Percentiles rank a stretch among this genome's conserved stretches.
Evolutionary conservation across 345 rosid species (phyloP).

Genomic region (Salix koriyanagi): DNA sequence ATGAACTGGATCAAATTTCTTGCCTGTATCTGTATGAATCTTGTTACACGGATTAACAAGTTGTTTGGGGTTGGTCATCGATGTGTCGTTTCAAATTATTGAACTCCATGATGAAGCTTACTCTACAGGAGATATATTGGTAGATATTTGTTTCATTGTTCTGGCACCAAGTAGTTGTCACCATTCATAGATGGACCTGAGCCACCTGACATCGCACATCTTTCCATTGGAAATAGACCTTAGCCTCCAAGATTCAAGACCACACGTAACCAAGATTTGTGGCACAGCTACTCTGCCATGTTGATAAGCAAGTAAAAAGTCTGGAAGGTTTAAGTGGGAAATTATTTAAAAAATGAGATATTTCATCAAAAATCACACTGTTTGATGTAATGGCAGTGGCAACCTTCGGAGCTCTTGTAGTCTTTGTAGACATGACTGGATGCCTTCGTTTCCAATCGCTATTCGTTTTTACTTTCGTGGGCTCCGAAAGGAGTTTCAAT

Average conservation of each 20-base stretch:
- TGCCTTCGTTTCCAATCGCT: not conserved
- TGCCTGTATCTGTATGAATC: not conserved
- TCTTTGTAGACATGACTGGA: too few relatives aligned
- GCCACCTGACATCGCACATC: not conserved
- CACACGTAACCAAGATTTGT: not conserved
- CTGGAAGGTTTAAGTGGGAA: not conserved
- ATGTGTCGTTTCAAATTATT: not conserved
- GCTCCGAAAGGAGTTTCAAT: too few relatives aligned
- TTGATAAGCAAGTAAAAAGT: not conserved
- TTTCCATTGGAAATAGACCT: not conserved
- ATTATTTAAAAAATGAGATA: not conserved
- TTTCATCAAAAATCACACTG: not conserved
- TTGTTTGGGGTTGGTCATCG: not conserved
- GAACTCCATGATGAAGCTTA: not conserved
- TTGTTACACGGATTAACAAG: not conserved
- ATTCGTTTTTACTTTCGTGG: too few relatives aligned
- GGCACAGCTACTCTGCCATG: not conserved
- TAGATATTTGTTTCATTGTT: not conserved
- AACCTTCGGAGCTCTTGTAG: too few relatives aligned
- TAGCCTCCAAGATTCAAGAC: not conserved
- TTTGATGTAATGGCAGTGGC: not conserved
- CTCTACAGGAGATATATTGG: not conserved
- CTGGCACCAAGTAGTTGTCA: not conserved
- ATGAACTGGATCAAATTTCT: too few relatives aligned
- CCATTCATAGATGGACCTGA: not conserved